Base-by-base conservation (phyloP, 208 protist genomes). In the Acanthamoeba triangularis region DNA sequence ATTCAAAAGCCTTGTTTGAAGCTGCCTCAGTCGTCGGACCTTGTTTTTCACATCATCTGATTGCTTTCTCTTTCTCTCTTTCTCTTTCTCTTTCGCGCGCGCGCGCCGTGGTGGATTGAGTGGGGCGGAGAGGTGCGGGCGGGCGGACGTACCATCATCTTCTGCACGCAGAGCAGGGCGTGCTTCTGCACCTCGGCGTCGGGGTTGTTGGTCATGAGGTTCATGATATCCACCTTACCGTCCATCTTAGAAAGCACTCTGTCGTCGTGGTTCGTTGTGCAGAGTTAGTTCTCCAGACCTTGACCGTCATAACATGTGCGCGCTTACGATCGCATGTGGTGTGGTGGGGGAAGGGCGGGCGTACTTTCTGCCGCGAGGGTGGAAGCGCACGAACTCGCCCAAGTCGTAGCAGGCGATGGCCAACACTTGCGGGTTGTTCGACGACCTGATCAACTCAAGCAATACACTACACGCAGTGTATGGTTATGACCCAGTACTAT, bases 161-260 rank as follows among this genome's bases (percentile, higher is more conserved):
- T 98, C 95, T 98, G 98, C 13, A 98, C 90, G 93, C 96, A 93
- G 18, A 98, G 67, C 28, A 98, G 94, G n/a, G 98, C 97, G 59
- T 98, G 95, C 95, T 98, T 98, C 41, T 97, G 96, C 16, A 98
- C 97, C 93, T 96, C 94, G 10, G 88, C 47, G 80, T 98, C 96
- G 74, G 74, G 37, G 18, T 28, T 20, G 92, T 98, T 96, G 23
- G 84, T 65, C 95, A 98, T 96, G n/a, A 98, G 94, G 28, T n/a
- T 61, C 97, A 98, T 98, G n/a, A 98, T 74, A 23, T 78, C 85
- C n/a, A 52, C 49, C 93, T 98, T 98, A 25, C 96, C 93, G 65
- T 85, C 94, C 14, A 98, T 47, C 59, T 96, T 49, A 59, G 96
- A 93, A 47, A 98, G 76, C 35, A 96, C 84, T 49, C 76, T 96